Base-by-base conservation (phyloP, 2,329 filamentous ascomycete genomes). In the Pseudogymnoascus sp. region DNA sequence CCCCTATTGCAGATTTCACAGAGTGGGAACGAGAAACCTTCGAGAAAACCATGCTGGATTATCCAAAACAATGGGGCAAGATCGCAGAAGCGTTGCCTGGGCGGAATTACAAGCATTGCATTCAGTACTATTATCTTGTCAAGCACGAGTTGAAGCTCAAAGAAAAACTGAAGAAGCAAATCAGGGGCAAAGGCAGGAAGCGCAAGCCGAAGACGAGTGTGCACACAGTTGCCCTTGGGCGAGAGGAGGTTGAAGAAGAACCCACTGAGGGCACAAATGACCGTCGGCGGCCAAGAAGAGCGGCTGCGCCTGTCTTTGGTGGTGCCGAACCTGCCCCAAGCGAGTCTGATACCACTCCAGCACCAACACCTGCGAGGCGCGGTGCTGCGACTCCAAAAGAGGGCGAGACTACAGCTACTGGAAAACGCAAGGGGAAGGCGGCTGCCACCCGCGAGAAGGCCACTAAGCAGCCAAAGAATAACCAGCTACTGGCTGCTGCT, bases 111-210 rank as follows among this genome's bases (percentile, higher is more conserved):
- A 88, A 89, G 68, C 85, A 90, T 57, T 92, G 89, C 75, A 95
- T 95, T 69, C 88, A 92, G 72, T 92, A 93, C 75, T 95, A 95
- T 76, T 95, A 95, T 75, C 81, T 90, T 67, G 90, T 88, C 73
- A 95, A 86, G 77, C 89, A 88, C 77, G 82, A 86, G 57, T 83
- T 86, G 45, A 87, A 90, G 67, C 86, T 93, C 66, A 92, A 93
- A 73, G 88, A 90, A 72, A 90, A 90, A 75, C 80, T 89, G 31
- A 87, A 85, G 75, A 85, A 81, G 76, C 85, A 84, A 75, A 84
- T 81, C 65, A 84, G 81, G 67, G 73, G 65, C 66, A 70, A 25
- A 65, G 74, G 61, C 69, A 74, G 64, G 68, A 75, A 73, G 80
- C 81, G 71, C 37, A 86, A 87, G 74, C 81, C 84, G 60, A 79